Evolutionary conservation across 2,329 filamentous ascomycete species (phyloP).

Genomic region (Cladosporium velox): DNA sequence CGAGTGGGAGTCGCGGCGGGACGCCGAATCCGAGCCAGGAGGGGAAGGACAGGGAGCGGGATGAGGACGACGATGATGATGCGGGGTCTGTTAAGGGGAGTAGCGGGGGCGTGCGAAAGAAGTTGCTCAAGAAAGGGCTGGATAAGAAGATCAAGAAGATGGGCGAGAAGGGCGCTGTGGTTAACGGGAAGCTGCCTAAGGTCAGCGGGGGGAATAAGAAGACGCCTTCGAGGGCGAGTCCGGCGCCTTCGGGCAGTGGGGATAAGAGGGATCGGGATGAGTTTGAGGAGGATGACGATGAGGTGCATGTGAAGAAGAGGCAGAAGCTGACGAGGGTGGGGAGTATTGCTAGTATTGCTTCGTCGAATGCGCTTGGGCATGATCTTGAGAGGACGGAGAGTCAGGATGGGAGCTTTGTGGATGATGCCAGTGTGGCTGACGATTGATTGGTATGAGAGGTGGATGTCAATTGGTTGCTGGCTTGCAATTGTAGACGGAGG

Average conservation of each 20-base stretch:
- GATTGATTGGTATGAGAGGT: not conserved
- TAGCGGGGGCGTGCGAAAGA: slow-evolving; percentile 38
- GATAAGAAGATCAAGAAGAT: slow-evolving; percentile 50
- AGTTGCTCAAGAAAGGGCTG: slow-evolving; percentile 42
- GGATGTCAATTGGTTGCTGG: not conserved
- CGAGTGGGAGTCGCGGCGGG: slow-evolving; percentile 35
- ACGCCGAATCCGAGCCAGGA: slow-evolving; percentile 36
- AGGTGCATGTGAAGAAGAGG: slow-evolving; percentile 37
- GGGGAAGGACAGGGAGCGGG: slow-evolving; percentile 23
- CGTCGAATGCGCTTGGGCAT: slow-evolving; percentile 27
- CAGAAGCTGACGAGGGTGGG: slow-evolving; percentile 40
- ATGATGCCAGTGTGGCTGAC: slow-evolving; percentile 31
- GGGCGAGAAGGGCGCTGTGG: slow-evolving; percentile 36
- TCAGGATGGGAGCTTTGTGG: slow-evolving; percentile 40
- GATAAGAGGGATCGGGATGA: slow-evolving; percentile 38
- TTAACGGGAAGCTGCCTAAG: slow-evolving; percentile 38
- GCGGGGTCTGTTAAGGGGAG: slow-evolving; percentile 29
- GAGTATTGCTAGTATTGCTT: slow-evolving; percentile 38
- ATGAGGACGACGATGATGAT: slow-evolving; percentile 35
- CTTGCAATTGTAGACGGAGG: not conserved
- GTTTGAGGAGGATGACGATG: slow-evolving; percentile 22
- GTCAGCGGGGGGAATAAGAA: slow-evolving; percentile 29
- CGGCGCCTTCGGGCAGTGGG: slow-evolving; percentile 26
- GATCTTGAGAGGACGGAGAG: slow-evolving; percentile 39
- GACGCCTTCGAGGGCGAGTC: slow-evolving; percentile 24